Percentiles rank a stretch among this genome's conserved stretches.
Evolutionary conservation across 2,329 filamentous ascomycete genomes (phyloP).

Genomic region (Calonectria pteridis): DNA sequence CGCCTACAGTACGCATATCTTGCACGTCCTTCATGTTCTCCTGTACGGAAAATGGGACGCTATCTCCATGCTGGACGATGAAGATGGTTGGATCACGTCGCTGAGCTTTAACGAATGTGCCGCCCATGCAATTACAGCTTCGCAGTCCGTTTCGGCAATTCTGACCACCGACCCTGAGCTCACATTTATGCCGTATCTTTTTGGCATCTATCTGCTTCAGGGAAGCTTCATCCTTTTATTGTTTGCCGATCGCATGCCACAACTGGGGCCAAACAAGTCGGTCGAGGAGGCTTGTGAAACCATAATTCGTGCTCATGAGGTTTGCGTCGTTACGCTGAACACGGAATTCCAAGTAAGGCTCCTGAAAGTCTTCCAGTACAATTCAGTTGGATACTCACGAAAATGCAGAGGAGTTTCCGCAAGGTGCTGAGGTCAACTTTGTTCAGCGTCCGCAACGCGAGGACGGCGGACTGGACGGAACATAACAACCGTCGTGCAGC

Average conservation of each 20-base stretch:
- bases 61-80: conserved; percentile 62
- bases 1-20: conserved; percentile 61
- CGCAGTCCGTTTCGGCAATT: conserved; percentile 59
- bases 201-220: conserved; percentile 65
- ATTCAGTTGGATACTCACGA: not conserved
- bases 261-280: conserved; percentile 58
- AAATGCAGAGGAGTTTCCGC: not conserved
- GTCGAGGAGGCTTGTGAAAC: conserved; percentile 63
- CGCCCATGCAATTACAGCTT: conserved; percentile 60
- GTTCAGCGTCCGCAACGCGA: not conserved
- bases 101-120: conserved; percentile 59
- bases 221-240: conserved; percentile 63
- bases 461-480: not conserved
- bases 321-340: conserved; percentile 62
- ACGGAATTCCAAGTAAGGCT: conserved; percentile 61
- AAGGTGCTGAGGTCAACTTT: not conserved
- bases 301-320: conserved; percentile 63
- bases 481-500: not conserved
- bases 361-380: not conserved
- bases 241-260: conserved; percentile 63
- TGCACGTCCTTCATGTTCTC: conserved; percentile 62
- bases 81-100: conserved; percentile 62
- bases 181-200: conserved; percentile 65
- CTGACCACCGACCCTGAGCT: conserved; percentile 62
- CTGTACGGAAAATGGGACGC: conserved; percentile 64